phyloP scores from a whole-genome alignment of 768 basidiomycete species.

The Wakefieldia striispora region DNA sequence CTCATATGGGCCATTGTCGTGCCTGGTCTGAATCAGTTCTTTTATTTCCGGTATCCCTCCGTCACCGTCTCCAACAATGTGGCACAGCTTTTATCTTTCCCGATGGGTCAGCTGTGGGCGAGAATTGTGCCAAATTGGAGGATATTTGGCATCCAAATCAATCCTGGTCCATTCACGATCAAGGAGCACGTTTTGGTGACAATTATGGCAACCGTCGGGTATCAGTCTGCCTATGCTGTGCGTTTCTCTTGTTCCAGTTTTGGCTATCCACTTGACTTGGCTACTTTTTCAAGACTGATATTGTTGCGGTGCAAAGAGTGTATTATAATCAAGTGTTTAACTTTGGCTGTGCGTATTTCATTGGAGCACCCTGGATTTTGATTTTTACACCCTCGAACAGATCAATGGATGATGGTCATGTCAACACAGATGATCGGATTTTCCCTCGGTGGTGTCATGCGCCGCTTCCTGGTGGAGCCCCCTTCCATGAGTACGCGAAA shows the following conservation, averaged over 20 bases:
- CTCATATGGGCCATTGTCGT: constrained; percentile 59
- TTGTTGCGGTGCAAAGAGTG: constrained; percentile 70
- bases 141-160: constrained; percentile 58
- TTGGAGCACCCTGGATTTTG: neutral
- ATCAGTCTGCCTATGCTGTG: constrained; percentile 22
- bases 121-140: constrained; percentile 45
- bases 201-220: constrained; percentile 58
- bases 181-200: constrained; percentile 75
- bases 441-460: constrained; percentile 55
- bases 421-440: constrained; percentile 73
- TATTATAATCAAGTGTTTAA: constrained; percentile 59
- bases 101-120: constrained; percentile 65
- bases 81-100: constrained; percentile 71
- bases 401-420: constrained; percentile 63
- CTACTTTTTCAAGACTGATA: constrained; percentile 47
- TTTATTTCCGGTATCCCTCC: constrained; percentile 67
- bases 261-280: neutral
- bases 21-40: constrained; percentile 76
- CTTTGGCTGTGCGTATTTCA: constrained; percentile 41
- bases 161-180: constrained; percentile 78
- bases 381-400: constrained; percentile 21
- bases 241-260: constrained; percentile 2
- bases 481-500: constrained; percentile 57
- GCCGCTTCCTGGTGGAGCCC: constrained; percentile 63
- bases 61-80: constrained; percentile 49